phyloP scores from a whole-genome alignment of 1,284 basidiomycete genomes.

The Tremellales sp. region DNA sequence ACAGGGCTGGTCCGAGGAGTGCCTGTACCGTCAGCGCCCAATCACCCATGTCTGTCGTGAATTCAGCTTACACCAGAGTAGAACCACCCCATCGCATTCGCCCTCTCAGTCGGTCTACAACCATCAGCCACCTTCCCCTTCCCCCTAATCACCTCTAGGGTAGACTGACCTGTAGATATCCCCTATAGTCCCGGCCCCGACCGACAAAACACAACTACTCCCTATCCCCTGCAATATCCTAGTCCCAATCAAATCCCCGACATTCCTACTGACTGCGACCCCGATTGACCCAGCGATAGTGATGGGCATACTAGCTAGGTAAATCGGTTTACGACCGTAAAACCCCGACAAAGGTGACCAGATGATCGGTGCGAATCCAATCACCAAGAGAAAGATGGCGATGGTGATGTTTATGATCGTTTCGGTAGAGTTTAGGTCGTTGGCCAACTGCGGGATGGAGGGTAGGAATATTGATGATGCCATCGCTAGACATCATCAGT shows the following conservation, averaged over 20 bases:
- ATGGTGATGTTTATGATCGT: constrained; percentile 57
- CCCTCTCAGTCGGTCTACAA: constrained; percentile 55
- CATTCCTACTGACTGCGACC: constrained; percentile 53
- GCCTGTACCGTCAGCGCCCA: constrained; percentile 6
- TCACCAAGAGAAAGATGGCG: constrained; percentile 50
- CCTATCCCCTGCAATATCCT: constrained; percentile 58
- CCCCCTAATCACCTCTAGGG: neutral
- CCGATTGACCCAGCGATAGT: constrained; percentile 60
- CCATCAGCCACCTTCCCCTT: neutral
- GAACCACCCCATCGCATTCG: constrained; percentile 61
- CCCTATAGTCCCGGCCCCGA: constrained; percentile 62
- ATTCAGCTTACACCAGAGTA: constrained; percentile 52
- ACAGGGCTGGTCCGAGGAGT: constrained; percentile 39
- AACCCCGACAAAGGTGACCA: constrained; percentile 58
- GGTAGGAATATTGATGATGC: constrained; percentile 66
- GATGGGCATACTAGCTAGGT: constrained; percentile 59
- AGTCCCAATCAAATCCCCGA: constrained; percentile 58
- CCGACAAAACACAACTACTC: constrained; percentile 52
- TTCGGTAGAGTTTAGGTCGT: constrained; percentile 58
- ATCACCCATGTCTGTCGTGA: neutral
- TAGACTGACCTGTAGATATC: constrained; percentile 61
- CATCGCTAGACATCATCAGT: constrained; percentile 54
- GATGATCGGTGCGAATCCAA: constrained; percentile 51
- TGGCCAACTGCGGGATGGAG: constrained; percentile 62
- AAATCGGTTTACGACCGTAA: constrained; percentile 61